These are phyloP conservation scores for Citrus glauca DNA, from an alignment of 345 rosid genomes.

Conservation along the genomic window DNA sequence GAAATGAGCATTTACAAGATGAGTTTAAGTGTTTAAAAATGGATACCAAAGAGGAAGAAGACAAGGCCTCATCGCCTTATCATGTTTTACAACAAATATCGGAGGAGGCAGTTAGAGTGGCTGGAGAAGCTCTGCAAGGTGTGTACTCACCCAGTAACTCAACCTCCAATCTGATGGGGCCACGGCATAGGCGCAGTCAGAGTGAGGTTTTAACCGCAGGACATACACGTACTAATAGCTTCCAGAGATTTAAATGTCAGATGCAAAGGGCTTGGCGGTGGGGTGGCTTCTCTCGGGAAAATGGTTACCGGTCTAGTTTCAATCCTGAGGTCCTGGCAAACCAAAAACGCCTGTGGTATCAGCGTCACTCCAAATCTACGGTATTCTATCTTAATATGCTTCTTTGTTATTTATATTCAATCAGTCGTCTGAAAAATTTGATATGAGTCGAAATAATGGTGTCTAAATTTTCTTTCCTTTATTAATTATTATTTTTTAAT, in stretches of 20 bases:
- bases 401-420: not conserved
- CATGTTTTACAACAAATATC: constrained; percentile 31
- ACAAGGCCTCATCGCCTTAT: constrained; percentile 29
- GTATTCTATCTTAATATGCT: constrained; percentile 33
- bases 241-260: constrained; percentile 64
- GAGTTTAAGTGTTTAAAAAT: constrained; percentile 33
- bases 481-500: not conserved
- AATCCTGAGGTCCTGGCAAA: constrained; percentile 94
- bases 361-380: constrained; percentile 76
- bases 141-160: constrained; percentile 20
- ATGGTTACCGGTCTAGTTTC: constrained; percentile 43
- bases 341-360: constrained; percentile 98
- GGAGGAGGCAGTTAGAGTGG: constrained; percentile 43
- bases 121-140: constrained; percentile 39
- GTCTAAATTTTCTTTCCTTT: not conserved
- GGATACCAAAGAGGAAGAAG: constrained; percentile 53
- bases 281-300: constrained; percentile 51
- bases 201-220: constrained; percentile 36
- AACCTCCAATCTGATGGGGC: not conserved
- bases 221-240: constrained; percentile 31
- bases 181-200: constrained; percentile 58
- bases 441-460: not conserved
- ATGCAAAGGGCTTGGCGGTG: constrained; percentile 93
- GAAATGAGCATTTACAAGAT: constrained; percentile 23
- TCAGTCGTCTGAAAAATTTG: not conserved